Evolutionary conservation across 2,329 filamentous ascomycete genomes (phyloP).

Genomic region (Penicillium sp.): DNA sequence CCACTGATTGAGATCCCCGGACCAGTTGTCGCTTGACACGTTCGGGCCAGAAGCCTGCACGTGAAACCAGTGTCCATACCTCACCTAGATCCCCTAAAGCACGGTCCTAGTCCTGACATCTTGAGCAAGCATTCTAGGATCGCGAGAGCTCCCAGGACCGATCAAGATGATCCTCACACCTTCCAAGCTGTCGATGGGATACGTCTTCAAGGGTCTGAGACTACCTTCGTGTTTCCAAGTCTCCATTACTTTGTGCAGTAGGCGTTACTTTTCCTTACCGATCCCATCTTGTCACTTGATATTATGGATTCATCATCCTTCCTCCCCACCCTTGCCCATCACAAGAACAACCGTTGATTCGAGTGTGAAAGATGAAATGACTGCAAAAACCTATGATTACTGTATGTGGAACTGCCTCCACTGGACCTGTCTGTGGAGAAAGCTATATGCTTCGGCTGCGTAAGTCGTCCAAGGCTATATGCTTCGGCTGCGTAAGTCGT

Average conservation of each 20-base stretch:
- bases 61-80: no score
- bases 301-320: no score
- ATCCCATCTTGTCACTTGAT: no score
- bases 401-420: background rate
- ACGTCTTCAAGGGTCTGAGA: background rate
- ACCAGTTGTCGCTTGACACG: background rate
- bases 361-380: background rate
- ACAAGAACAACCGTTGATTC: no score
- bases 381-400: background rate
- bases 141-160: background rate
- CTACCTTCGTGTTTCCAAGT: no score
- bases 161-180: background rate
- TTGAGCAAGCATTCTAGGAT: background rate
- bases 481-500: no score
- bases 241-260: no score
- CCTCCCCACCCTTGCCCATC: no score
- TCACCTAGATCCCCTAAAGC: no score
- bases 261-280: no score
- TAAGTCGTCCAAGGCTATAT: background rate
- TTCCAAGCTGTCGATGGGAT: background rate
- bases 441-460: background rate
- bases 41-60: background rate
- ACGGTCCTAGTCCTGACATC: no score
- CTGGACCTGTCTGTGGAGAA: background rate
- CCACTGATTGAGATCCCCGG: background rate